phyloP scores from a whole-genome alignment of 306 rosid species.

The Dalbergia cochinchinensis region DNA sequence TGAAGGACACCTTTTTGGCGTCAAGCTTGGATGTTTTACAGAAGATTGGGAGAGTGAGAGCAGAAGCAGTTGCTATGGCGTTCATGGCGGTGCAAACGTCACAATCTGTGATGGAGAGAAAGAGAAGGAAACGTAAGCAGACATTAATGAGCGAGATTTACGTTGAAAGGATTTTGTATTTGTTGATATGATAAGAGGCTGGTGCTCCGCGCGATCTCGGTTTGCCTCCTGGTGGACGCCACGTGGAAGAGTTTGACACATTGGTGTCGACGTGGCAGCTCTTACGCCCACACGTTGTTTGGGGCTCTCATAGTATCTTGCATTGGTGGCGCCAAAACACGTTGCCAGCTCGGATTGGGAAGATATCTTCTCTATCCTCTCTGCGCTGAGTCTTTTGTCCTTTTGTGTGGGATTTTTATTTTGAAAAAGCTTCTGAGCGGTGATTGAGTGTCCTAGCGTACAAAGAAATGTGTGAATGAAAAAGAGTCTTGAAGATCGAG shows the following conservation, averaged over 20 bases:
- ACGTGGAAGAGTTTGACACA: conserved; percentile 62
- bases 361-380: conserved; percentile 60
- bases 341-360: conserved; percentile 70
- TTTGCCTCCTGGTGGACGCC: conserved; percentile 63
- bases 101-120: conserved; percentile 18
- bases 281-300: conserved; percentile 62
- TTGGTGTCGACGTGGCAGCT: conserved; percentile 56
- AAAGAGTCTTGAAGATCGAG: neutral
- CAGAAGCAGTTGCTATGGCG: conserved; percentile 83
- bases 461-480: neutral
- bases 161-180: conserved; percentile 6
- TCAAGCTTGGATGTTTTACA: conserved; percentile 66
- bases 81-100: conserved; percentile 67
- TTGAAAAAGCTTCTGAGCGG: neutral
- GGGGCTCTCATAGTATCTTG: conserved; percentile 29
- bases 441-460: conserved; percentile 17
- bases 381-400: conserved; percentile 46
- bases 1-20: conserved; percentile 60
- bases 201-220: conserved; percentile 73
- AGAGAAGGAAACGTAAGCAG: conserved; percentile 38
- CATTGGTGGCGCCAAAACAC: conserved; percentile 51
- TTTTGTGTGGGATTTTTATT: neutral
- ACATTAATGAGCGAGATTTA: conserved; percentile 31
- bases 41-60: conserved; percentile 72
- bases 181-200: conserved; percentile 73